Conservation (phyloP, 805 yeast species). For the Spathaspora sp. region DNA sequence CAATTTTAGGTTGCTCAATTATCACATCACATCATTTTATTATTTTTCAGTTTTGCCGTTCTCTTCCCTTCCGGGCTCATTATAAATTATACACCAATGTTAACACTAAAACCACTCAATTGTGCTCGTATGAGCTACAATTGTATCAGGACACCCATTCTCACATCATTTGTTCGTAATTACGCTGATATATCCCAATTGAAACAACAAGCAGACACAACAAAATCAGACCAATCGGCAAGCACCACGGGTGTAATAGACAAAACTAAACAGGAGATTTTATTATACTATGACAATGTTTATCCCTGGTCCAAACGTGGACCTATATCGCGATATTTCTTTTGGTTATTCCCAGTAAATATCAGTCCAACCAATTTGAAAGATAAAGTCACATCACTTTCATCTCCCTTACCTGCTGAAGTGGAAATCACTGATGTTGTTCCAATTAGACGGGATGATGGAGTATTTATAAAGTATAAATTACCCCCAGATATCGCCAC, state of each 20-base stretch:
- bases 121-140: neutral
- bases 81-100: neutral
- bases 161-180: neutral
- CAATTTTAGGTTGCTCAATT: neutral
- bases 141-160: neutral
- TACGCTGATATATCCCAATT: constrained; percentile 26
- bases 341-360: constrained; percentile 14
- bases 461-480: constrained; percentile 79
- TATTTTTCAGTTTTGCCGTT: neutral
- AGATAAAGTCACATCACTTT: constrained; percentile 14
- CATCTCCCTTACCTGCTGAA: constrained; percentile 27
- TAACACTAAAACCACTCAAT: neutral
- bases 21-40: neutral
- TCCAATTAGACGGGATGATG: constrained; percentile 83
- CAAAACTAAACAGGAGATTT: constrained; percentile 24
- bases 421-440: constrained; percentile 54
- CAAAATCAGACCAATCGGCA: constrained; percentile 29
- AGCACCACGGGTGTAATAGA: constrained; percentile 41
- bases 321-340: constrained; percentile 16
- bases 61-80: neutral
- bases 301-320: constrained; percentile 25
- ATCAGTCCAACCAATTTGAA: constrained; percentile 11
- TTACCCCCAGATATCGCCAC: constrained; percentile 51
- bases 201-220: constrained; percentile 26
- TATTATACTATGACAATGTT: constrained; percentile 35